These are phyloP conservation scores for Rosa chinensis DNA, from an alignment of 306 rosid genomes.

Conservation along the genomic window DNA sequence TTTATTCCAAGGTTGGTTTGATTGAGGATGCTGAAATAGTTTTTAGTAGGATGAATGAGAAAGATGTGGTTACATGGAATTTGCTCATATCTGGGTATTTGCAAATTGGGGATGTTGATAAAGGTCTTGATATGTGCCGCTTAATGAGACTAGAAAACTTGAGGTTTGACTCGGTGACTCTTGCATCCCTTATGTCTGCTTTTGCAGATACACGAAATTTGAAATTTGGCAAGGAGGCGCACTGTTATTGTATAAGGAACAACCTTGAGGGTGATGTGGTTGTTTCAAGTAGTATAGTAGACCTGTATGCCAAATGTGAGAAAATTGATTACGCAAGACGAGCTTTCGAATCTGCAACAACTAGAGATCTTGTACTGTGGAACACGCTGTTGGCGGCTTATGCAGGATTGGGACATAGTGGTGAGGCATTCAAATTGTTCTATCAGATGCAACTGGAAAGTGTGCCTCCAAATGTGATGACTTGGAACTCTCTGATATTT, in stretches of 20 bases:
- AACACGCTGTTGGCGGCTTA: constrained; percentile 74
- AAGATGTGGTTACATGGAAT: constrained; percentile 83
- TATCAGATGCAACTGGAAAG: constrained; percentile 75
- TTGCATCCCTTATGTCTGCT: constrained; percentile 60
- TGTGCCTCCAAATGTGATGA: constrained; percentile 59
- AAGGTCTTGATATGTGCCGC: constrained; percentile 51
- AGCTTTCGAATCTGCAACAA: constrained; percentile 40
- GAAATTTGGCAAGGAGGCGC: constrained; percentile 62
- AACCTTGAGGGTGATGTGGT: constrained; percentile 57
- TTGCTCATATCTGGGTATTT: constrained; percentile 66
- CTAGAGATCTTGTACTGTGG: constrained; percentile 70
- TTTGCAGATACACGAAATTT: constrained; percentile 56
- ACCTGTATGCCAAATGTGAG: constrained; percentile 77
- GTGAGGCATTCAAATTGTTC: constrained; percentile 75
- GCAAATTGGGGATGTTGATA: constrained; percentile 52
- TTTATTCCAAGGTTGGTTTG: constrained; percentile 76
- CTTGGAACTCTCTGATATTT: constrained; percentile 77
- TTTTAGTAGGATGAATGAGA: constrained; percentile 46
- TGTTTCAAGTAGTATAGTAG: constrained; percentile 55
- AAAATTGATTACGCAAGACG: constrained; percentile 51
- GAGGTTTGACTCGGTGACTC: constrained; percentile 69
- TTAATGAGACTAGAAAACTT: constrained; percentile 51
- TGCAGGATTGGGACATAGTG: constrained; percentile 68
- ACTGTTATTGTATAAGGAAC: constrained; percentile 66
- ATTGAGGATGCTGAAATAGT: constrained; percentile 60